phyloP scores from a whole-genome alignment of 768 basidiomycete genomes.

The Tephrocybe sp. region DNA sequence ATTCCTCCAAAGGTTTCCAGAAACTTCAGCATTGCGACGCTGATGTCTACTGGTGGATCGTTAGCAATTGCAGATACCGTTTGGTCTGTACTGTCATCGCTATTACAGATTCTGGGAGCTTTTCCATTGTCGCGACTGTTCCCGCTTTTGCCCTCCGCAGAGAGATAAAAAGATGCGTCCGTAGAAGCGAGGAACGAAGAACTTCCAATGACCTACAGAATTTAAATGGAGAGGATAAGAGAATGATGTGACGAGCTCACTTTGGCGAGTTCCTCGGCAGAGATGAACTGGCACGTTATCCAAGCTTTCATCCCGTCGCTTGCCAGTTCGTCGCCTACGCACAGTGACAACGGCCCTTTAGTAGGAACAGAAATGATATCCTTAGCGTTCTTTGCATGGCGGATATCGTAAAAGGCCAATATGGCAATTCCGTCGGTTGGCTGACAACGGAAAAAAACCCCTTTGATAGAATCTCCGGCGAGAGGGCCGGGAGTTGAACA shows the following conservation, averaged over 20 bases:
- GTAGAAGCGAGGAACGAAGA: conserved; percentile 49
- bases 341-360: conserved; percentile 24
- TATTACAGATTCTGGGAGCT: conserved; percentile 6
- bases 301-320: conserved; percentile 23
- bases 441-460: conserved; percentile 52
- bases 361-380: conserved; percentile 32
- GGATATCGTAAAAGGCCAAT: conserved; percentile 58
- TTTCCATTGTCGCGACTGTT: conserved; percentile 14
- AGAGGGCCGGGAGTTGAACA: conserved; percentile 5
- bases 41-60: conserved; percentile 13
- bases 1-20: conserved; percentile 35
- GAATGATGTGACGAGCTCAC: conserved; percentile 26
- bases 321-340: conserved; percentile 24
- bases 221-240: conserved; percentile 7
- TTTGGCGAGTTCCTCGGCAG: conserved; percentile 41
- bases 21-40: conserved; percentile 26
- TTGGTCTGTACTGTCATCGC: conserved; percentile 4
- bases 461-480: conserved; percentile 41
- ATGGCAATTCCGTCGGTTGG: conserved; percentile 51
- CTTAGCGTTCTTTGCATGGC: conserved; percentile 49
- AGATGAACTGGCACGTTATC: conserved; percentile 42
- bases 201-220: conserved; percentile 48
- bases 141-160: conserved; percentile 29
- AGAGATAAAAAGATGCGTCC: conserved; percentile 50
- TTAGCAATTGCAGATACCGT: conserved; percentile 7